Evolutionary conservation across 2,329 filamentous ascomycete species (phyloP).

Genomic region (Macrophomina phaseolina): DNA sequence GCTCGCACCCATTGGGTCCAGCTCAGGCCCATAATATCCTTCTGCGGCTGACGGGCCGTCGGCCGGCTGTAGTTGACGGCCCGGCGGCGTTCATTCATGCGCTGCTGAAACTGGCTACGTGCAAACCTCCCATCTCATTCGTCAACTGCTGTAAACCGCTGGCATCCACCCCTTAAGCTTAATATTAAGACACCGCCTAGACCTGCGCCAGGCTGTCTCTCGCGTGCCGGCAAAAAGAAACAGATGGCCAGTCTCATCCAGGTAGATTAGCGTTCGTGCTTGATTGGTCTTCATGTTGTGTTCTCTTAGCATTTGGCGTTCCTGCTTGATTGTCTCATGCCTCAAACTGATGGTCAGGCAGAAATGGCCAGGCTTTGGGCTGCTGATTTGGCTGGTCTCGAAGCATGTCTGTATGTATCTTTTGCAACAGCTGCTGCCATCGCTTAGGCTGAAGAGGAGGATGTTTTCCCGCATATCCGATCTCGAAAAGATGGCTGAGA

Average conservation of each 20-base stretch:
- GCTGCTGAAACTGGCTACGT: conserved; percentile 4
- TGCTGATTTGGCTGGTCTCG: background rate
- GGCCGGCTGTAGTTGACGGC: conserved; percentile 12
- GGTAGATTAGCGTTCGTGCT: background rate
- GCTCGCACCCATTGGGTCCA: background rate
- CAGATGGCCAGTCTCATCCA: background rate
- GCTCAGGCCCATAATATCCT: background rate
- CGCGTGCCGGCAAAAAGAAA: background rate
- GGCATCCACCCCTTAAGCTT: conserved; percentile 15
- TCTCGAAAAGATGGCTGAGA: background rate
- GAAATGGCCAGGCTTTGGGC: background rate
- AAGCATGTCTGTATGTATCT: background rate
- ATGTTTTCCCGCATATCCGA: background rate
- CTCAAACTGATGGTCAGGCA: background rate
- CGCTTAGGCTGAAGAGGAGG: conserved; percentile 11
- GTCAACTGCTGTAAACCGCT: background rate
- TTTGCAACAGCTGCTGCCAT: background rate
- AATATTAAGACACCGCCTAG: conserved; percentile 12
- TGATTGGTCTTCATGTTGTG: background rate
- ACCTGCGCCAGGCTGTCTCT: background rate
- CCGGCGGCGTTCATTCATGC: conserved; percentile 10
- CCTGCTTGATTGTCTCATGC: background rate
- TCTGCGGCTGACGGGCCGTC: conserved; percentile 16
- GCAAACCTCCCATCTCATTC: background rate
- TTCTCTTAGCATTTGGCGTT: background rate